These are phyloP conservation scores for Aulographum hederae DNA, from an alignment of 2,329 filamentous ascomycete genomes.

Conservation along the genomic window DNA sequence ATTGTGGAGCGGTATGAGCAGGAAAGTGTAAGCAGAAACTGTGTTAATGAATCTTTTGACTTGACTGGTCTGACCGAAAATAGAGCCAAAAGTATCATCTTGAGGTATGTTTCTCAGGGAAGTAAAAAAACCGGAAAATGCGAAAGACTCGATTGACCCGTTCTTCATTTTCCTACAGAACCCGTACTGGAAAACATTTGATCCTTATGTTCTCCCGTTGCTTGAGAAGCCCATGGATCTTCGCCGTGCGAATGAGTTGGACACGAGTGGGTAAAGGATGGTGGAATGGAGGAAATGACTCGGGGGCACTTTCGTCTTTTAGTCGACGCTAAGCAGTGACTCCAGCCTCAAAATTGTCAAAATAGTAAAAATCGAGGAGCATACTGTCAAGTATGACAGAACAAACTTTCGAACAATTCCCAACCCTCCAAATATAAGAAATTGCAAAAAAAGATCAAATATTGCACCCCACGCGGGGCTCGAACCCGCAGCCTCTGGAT, in stretches of 20 bases:
- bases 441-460: too few relatives aligned
- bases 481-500: too few relatives aligned
- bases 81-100: constrained; percentile 25
- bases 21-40: constrained; percentile 33
- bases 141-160: too few relatives aligned
- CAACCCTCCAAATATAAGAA: too few relatives aligned
- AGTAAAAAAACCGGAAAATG: background rate
- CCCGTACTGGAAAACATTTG: constrained; percentile 61
- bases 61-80: constrained; percentile 4
- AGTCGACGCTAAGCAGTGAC: too few relatives aligned
- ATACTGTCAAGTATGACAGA: too few relatives aligned
- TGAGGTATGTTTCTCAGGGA: too few relatives aligned
- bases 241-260: constrained; percentile 47
- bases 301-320: too few relatives aligned
- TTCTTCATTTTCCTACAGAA: constrained; percentile 25
- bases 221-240: constrained; percentile 53
- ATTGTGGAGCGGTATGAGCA: constrained; percentile 58
- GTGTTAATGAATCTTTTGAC: background rate
- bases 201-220: constrained; percentile 52
- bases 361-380: too few relatives aligned
- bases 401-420: too few relatives aligned
- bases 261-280: constrained; percentile 30
- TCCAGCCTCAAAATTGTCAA: too few relatives aligned
- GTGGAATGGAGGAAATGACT: background rate
- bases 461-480: background rate